Evolutionary conservation across 768 basidiomycete genomes (phyloP), one percentile per base, ranked within the genome.

Genomic region (Pleurotus sapidus): DNA sequence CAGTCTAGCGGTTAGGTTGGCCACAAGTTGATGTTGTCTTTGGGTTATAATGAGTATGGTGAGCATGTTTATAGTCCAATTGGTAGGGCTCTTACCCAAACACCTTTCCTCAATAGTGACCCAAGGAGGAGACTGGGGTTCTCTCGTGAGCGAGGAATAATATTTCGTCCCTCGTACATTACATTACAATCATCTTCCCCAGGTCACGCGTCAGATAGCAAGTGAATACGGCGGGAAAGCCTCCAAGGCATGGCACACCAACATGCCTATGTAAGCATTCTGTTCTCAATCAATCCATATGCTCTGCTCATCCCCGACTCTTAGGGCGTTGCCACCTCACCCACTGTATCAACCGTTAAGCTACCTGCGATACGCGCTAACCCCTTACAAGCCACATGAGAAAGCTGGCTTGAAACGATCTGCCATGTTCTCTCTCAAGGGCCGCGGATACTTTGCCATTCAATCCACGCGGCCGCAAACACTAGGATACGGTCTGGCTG

Each of bases 381-480:
- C 68, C 3, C 58, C 60, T 15, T 66, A 69, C 53, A 70, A 62
- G 5, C 60, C 67, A 2, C 61, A 54, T 25, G 80, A 79, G 37
- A 69, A 71, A 25, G 71, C 66, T 3, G 74, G 70, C 0, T 30
- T 74, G 14, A 65, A 70, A 40, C 63, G 70, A 14, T 62, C 67
- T 0, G 25, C 60, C 38, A 69, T 65, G 66, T 76, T 71, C 60
- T 25, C 58, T 9, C 61, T 56, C 1, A 62, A 67, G 30, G 68
- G 74, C 5, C 45, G 45, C 0, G 81, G 78, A 5, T 83, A 82
- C 61, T 68, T 65, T 49, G 11, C 49, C 5, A 60, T 71, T 48
- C 81, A 81, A 58, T 65, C 74, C 0, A 82, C 81, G 0, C 72
- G 76, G 57, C 81, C 81, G 0, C 82, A 83, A 61, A 83, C 82